Base-by-base conservation (phyloP, 2,329 filamentous ascomycete species). In the Sclerotinia borealis region DNA sequence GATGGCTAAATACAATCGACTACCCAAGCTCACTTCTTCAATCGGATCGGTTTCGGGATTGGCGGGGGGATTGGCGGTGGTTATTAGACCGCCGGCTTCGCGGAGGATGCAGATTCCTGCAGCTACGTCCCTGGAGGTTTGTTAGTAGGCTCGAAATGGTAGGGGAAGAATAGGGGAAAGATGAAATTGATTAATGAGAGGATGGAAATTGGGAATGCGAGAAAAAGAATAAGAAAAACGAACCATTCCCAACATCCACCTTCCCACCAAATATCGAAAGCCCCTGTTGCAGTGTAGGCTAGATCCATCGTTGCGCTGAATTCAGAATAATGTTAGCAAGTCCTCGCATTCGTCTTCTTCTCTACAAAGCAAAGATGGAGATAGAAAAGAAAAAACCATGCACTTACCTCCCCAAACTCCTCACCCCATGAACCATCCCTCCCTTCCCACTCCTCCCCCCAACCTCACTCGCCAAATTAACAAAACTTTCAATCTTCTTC, bases 221-320 rank as follows among this genome's bases (percentile, higher is more conserved):
- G 15, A 19, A 4, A 29, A 7, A 47, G 41, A 34, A 2, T 8
- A 19, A 29, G 25, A 36, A 19, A 41, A 27, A 74, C 80, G 68
- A 70, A 87, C 86, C 89, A 92, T 75, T 92, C 90, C 89, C 89
- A 91, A 71, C 88, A 91, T 0, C 89, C 89, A 3, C 88, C 89
- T 72, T 92, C 89, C 89, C 89, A 92, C 89, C 89, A 92, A 13
- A 92, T 90, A 75, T 92, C 89, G 68, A 92, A 87, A 0, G 85
- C 80, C 0, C 89, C 89, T 82, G 89, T 89, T 15, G 90, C 89
- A 11, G 85, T 84, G 73, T 92, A 92, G 0, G 88, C 89, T 55
- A 92, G 75, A 74, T 92, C 89, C 61, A 92, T 72, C 1, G 89
- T 90, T 10, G 89, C 89, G 71, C 87, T 88, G 4, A 27, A 45